Conservation (phyloP, 805 yeast species). For the Kazachstania psychrophila region DNA sequence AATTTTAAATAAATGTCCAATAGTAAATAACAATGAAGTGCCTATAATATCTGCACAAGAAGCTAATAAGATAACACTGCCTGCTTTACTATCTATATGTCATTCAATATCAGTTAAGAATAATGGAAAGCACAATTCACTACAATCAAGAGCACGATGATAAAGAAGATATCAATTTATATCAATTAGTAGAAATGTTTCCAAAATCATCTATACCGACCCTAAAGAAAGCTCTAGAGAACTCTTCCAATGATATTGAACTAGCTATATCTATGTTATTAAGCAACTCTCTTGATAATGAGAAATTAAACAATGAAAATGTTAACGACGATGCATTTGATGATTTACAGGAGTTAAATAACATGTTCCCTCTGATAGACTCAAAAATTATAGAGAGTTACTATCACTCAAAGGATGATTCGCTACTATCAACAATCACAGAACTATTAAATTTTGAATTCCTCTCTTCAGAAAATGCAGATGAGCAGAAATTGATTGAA, state of each 20-base stretch:
- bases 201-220: slow-evolving; percentile 11
- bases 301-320: not conserved
- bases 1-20: no score
- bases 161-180: not conserved
- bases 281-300: slow-evolving; percentile 9
- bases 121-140: no score
- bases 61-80: no score
- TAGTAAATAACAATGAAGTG: no score
- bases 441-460: slow-evolving; percentile 15
- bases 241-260: slow-evolving; percentile 16
- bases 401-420: slow-evolving; percentile 25
- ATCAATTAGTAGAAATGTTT: slow-evolving; percentile 14
- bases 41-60: no score
- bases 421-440: slow-evolving; percentile 22
- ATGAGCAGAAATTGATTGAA: slow-evolving; percentile 11
- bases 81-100: no score
- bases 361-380: slow-evolving; percentile 40
- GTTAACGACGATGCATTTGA: not conserved
- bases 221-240: slow-evolving; percentile 12
- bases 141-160: not conserved
- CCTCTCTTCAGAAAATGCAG: slow-evolving; percentile 10
- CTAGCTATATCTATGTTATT: slow-evolving; percentile 20
- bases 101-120: no score
- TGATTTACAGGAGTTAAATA: slow-evolving; percentile 20
- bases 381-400: slow-evolving; percentile 24